Evolutionary conservation across 768 basidiomycete species (phyloP), one percentile per base, ranked within the genome.

Genomic region (Collybiopsis luxurians): DNA sequence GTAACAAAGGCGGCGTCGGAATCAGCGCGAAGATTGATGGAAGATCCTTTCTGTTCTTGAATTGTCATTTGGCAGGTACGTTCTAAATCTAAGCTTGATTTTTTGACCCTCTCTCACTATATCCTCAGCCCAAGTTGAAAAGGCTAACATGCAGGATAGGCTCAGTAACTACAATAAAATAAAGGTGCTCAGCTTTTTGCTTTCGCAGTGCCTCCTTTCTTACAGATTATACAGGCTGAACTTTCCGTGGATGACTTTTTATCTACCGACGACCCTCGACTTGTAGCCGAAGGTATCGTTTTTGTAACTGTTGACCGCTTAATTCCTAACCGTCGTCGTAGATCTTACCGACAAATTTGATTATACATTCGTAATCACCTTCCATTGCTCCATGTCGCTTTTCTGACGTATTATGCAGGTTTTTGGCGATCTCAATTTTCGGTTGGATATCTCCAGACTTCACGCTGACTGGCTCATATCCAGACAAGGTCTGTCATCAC

Each of bases 401-500:
- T 34, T 34, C 31, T 95, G 43, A 34, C 5, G 31, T 13, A 6
- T 34, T 13, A 6, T 13, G 31, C 13, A 34, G 31, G 31, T 55
- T 39, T 91, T 85, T 62, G 95, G 95, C 2, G 95, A 97, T 68
- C 81, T 95, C 47, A 98, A 96, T 69, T 97, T 97, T 66, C 81
- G 95, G 31, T 73, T 97, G 48, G 87, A 95, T 61, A 84, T 97
- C 44, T 89, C 94, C 5, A 82, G 95, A 17, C 72, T 95, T 12
- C 95, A 98, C 66, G 95, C 95, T 3, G 95, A 98, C 70, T 97
- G 95, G 94, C 75, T 98, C 3, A 85, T 95, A 58, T 84, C 90
- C 24, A 82, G 84, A 34, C 85, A 86, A 75, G 90, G 90, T 90
- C 17, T 60, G 3, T 34, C 19, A 31, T 30, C 6, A 31, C 1